phyloP scores from a whole-genome alignment of 2,329 filamentous ascomycete genomes.

The Monosporascus sp. region DNA sequence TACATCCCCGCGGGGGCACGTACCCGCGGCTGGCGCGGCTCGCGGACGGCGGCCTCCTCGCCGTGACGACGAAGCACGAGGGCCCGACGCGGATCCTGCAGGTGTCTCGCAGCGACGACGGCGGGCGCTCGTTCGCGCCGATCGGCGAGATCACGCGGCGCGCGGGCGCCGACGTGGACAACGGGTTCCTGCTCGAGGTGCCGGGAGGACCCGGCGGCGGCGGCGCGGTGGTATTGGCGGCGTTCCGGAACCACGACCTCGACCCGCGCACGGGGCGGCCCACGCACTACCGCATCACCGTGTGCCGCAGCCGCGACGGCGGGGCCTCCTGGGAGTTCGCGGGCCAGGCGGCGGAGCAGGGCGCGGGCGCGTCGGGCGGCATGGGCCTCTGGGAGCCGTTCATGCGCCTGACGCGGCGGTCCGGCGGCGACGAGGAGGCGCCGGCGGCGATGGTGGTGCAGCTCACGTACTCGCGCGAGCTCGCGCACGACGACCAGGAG shows the following conservation, averaged over 20 bases:
- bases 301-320: slow-evolving; percentile 39
- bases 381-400: slow-evolving; percentile 47
- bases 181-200: slow-evolving; percentile 38
- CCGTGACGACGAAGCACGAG: slow-evolving; percentile 36
- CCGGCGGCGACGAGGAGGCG: slow-evolving; percentile 32
- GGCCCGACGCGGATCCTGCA: slow-evolving; percentile 32
- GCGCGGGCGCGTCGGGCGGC: slow-evolving; percentile 32
- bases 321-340: slow-evolving; percentile 37
- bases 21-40: slow-evolving; percentile 42
- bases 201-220: slow-evolving; percentile 14
- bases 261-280: slow-evolving; percentile 24
- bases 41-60: slow-evolving; percentile 38
- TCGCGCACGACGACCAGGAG: slow-evolving; percentile 39
- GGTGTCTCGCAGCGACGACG: slow-evolving; percentile 39
- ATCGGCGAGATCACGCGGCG: slow-evolving; percentile 38
- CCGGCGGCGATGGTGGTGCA: slow-evolving; percentile 29
- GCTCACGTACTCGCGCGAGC: slow-evolving; percentile 41
- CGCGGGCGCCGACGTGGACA: slow-evolving; percentile 37
- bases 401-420: slow-evolving; percentile 31
- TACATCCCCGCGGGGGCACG: slow-evolving; percentile 32
- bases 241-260: slow-evolving; percentile 42
- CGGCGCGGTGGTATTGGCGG: slow-evolving; percentile 32
- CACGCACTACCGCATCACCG: slow-evolving; percentile 42
- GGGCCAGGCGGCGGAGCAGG: slow-evolving; percentile 38
- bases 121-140: slow-evolving; percentile 33